Evolutionary conservation across 371 early-diverging fungal species (phyloP), one percentile per base, ranked within the genome.

Genomic region (Enterocytospora artemiae): DNA sequence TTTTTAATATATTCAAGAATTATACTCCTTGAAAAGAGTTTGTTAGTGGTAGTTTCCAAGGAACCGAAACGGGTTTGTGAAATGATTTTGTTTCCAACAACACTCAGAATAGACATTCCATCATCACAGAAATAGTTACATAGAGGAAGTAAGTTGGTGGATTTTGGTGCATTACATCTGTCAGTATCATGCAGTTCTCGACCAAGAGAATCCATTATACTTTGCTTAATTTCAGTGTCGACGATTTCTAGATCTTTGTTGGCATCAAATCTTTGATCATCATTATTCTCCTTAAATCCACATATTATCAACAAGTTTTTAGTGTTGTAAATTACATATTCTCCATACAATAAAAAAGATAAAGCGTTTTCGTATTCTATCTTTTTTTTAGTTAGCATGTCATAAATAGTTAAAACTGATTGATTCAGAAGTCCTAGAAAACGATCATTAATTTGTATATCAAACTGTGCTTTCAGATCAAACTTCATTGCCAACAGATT

Each of bases 11-110:
- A 16, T 22, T 49, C 18, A 9, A 9, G 9, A 33, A 49, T 18
- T 9, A 25, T 16, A 16, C 18, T 16, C 25, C 7, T 9, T 9
- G 9, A 9, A 18, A 49, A 49, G 16, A 49, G 25, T 18, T 49
- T 49, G 50, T 18, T 12, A 9, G 50, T 12, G 18, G 18, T 49
- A 33, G 50, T 49, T 33, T 49, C 50, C 16, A 49, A 33, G 50
- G 25, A 12, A 22, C 50, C 50, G 18, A 49, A 49, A 16, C 50
- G 22, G 18, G 50, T 49, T 9, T 49, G 18, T 9, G 18, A 18
- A 12, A 49, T 49, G 9, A 49, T 49, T 12, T 33, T 49, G 7
- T 33, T 18, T 16, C 33, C 50, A 7, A 7, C 16, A 9, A 49
- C 50, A 22, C 12, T 33, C 18, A 49, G 50, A 22, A 49, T 9